Base-by-base conservation (phyloP, 176 grass and related monocot genomes). In the Oryza officinalis region DNA sequence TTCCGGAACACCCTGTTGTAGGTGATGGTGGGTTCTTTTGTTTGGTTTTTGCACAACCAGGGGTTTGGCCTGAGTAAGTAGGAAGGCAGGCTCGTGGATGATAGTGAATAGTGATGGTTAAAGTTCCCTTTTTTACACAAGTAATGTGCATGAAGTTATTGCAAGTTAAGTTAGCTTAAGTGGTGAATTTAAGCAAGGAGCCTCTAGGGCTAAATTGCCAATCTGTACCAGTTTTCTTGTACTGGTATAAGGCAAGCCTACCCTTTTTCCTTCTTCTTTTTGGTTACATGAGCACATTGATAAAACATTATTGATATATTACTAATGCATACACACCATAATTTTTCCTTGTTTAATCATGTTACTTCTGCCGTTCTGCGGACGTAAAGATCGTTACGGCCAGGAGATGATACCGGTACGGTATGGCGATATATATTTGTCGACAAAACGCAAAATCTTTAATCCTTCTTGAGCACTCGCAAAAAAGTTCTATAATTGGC, bases 1-100 rank as follows among this genome's bases (percentile, higher is more conserved):
- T 94, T 94, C 65, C 80, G 80, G 49, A 98, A 90, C 28, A 86
- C 81, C 5, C 44, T 86, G 17, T 77, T 90, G 49, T 98, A 83
- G 86, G 71, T 41, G 50, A 22, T 33, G 84, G 60, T 31, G 50
- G 27, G 10, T 76, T 83, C 22, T 66, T 66, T 75, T 45, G 12
- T 20, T 75, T 45, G 12, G 37, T 45, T 38, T 38, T 38, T 38
- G 37, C 37, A 69, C 13, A 3, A 84, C 10, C 17, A 64, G 3
- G 10, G 10, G 10, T 27, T 11, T 57, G 1, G 27, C 54, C 10
- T 60, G 54, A 61, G 57, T 61, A 61, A 61, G 57, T 25, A 10
- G 49, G 8, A n/a, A 6, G 9, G 27, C 15, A 76, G 47, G 28
- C 7, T 23, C 14, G 11, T 76, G n/a, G 18, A 61, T 61, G 18